Evolutionary conservation across 352 stramenopile genomes (phyloP).

Genomic region (Phytophthora pini): DNA sequence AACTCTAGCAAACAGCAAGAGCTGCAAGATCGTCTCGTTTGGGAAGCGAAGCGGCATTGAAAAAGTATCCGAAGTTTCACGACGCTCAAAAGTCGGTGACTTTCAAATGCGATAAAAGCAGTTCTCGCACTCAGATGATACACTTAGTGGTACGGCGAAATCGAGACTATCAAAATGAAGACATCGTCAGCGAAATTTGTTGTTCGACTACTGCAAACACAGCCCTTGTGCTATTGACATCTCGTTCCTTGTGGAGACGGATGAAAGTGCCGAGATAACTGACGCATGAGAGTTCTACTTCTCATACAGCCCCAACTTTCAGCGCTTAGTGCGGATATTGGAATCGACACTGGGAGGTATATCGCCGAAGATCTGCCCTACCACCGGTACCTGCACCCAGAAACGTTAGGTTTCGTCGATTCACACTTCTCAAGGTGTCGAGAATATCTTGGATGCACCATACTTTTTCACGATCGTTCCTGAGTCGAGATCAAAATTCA

Average conservation of each 20-base stretch:
- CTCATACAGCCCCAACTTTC: too few relatives aligned
- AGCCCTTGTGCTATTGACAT: slow-evolving; percentile 53
- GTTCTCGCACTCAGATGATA: slow-evolving; percentile 80
- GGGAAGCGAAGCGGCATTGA: slow-evolving; percentile 48
- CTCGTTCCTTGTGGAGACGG: slow-evolving; percentile 69
- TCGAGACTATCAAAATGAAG: slow-evolving; percentile 77
- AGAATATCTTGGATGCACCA: too few relatives aligned
- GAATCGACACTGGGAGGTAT: too few relatives aligned
- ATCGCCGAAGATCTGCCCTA: too few relatives aligned
- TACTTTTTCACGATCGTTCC: too few relatives aligned
- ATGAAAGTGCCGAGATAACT: slow-evolving; percentile 16
- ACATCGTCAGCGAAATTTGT: slow-evolving; percentile 70
- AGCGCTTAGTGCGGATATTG: too few relatives aligned
- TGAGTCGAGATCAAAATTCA: too few relatives aligned
- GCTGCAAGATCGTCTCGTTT: slow-evolving; percentile 53
- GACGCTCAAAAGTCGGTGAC: slow-evolving; percentile 65
- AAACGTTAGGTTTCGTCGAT: too few relatives aligned
- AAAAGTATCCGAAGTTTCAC: slow-evolving; percentile 24
- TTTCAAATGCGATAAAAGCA: slow-evolving; percentile 77
- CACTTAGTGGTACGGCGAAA: slow-evolving; percentile 71
- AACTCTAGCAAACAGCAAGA: slow-evolving; percentile 59
- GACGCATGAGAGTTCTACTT: too few relatives aligned
- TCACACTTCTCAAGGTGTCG: too few relatives aligned
- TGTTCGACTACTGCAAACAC: slow-evolving; percentile 46
- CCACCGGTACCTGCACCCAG: too few relatives aligned